Evolutionary conservation across 768 basidiomycete genomes (phyloP).

Genomic region (Boletus subcaerulescens): DNA sequence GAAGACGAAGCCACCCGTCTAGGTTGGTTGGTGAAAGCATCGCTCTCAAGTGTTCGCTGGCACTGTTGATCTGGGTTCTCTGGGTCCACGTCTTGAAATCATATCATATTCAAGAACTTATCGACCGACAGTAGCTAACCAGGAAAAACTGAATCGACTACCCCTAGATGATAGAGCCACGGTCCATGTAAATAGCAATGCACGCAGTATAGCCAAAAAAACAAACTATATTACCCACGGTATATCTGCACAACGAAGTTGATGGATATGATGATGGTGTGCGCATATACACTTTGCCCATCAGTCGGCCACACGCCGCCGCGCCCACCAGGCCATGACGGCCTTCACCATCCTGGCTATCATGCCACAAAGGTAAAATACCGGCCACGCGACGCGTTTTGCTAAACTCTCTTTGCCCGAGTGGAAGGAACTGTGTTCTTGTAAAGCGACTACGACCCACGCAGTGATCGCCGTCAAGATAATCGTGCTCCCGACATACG

Average conservation of each 20-base stretch:
- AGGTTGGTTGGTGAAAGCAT: too few species aligned
- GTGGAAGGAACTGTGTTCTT: conserved; percentile 30
- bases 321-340: neutral
- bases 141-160: neutral
- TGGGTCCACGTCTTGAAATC: neutral
- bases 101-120: neutral
- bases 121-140: neutral
- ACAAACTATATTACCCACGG: neutral
- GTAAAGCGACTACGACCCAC: conserved; percentile 57
- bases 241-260: neutral
- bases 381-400: conserved; percentile 22
- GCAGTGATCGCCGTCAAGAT: conserved; percentile 49
- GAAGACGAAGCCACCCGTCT: too few species aligned
- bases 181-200: neutral
- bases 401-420: neutral
- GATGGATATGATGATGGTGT: neutral
- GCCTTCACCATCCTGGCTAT: neutral
- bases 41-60: too few species aligned
- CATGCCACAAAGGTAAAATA: neutral
- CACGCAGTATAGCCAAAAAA: neutral
- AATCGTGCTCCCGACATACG: conserved; percentile 43
- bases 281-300: neutral
- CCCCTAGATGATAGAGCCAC: neutral
- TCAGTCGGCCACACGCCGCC: too few species aligned
- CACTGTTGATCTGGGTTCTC: too few species aligned